phyloP scores from a whole-genome alignment of 371 early-diverging fungal genomes.

The Mucor plumbeus region DNA sequence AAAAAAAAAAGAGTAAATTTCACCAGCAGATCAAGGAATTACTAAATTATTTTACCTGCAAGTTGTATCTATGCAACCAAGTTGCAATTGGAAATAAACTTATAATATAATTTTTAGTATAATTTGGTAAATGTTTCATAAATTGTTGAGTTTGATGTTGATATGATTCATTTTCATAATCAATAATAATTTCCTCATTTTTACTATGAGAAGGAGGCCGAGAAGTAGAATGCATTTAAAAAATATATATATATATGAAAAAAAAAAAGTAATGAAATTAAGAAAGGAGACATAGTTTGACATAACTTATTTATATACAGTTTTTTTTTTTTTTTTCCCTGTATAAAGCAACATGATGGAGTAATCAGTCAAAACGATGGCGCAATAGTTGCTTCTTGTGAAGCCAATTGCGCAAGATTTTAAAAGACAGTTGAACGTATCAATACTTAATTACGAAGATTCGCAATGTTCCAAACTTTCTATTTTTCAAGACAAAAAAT shows the following conservation, averaged over 20 bases:
- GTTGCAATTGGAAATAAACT: constrained; percentile 66
- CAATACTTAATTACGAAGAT: neutral
- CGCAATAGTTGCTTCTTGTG: constrained; percentile 15
- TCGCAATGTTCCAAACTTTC: constrained; percentile 22
- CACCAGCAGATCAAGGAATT: neutral
- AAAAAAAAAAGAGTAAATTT: neutral
- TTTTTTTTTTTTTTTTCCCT: neutral
- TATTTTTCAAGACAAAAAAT: neutral
- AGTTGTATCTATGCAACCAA: constrained; percentile 82
- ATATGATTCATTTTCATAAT: constrained; percentile 43
- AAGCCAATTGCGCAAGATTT: constrained; percentile 10
- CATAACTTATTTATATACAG: constrained; percentile 6
- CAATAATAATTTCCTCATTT: constrained; percentile 35
- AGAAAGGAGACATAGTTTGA: neutral
- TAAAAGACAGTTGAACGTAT: constrained; percentile 17
- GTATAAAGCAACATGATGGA: neutral
- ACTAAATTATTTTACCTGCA: constrained; percentile 48
- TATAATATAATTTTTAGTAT: constrained; percentile 38
- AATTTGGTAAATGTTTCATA: constrained; percentile 33
- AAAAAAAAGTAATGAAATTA: neutral
- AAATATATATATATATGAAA: too few relatives aligned
- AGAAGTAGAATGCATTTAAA: constrained; percentile 8
- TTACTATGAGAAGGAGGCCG: neutral
- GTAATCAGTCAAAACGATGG: constrained; percentile 24
- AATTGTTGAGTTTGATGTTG: constrained; percentile 36